Conservation (phyloP, 2,329 filamentous ascomycete genomes). For the Pseudogymnoascus sp. region DNA sequence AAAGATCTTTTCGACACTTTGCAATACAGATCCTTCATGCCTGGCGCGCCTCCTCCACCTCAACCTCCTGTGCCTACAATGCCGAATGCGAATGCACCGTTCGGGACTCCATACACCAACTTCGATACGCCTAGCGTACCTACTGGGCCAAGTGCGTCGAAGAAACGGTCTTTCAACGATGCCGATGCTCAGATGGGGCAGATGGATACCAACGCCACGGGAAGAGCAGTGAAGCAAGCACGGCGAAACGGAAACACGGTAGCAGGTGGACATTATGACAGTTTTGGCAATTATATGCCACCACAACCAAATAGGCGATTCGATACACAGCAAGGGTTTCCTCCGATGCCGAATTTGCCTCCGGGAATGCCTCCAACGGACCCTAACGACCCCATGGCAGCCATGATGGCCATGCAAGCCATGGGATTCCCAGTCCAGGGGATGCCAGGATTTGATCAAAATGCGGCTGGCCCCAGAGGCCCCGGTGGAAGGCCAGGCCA, state of each 20-base stretch:
- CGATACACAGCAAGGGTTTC: conserved; percentile 14
- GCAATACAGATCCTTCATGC: conserved; percentile 50
- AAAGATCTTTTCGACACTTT: conserved; percentile 63
- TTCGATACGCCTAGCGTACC: conserved; percentile 16
- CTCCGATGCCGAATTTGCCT: conserved; percentile 19
- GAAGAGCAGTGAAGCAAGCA: conserved; percentile 50
- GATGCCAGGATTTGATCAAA: conserved; percentile 29
- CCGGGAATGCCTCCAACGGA: conserved; percentile 42
- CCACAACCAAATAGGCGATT: conserved; percentile 9
- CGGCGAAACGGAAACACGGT: conserved; percentile 41
- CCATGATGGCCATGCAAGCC: conserved; percentile 53
- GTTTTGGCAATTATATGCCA: conserved; percentile 21
- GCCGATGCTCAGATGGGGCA: conserved; percentile 28
- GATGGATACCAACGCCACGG: conserved; percentile 22
- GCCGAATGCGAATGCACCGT: conserved; percentile 16
- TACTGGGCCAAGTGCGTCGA: conserved; percentile 24
- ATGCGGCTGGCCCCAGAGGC: conserved; percentile 19
- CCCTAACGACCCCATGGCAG: conserved; percentile 51
- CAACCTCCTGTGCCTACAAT: conserved; percentile 17
- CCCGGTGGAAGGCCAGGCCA: not conserved
- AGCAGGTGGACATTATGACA: conserved; percentile 30
- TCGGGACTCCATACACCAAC: conserved; percentile 16
- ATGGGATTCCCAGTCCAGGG: conserved; percentile 42
- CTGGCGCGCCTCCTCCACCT: conserved; percentile 39
- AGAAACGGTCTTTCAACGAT: conserved; percentile 47